Evolutionary conservation across 192 early-diverging fungal species (phyloP).

Genomic region (Backusella sp.): DNA sequence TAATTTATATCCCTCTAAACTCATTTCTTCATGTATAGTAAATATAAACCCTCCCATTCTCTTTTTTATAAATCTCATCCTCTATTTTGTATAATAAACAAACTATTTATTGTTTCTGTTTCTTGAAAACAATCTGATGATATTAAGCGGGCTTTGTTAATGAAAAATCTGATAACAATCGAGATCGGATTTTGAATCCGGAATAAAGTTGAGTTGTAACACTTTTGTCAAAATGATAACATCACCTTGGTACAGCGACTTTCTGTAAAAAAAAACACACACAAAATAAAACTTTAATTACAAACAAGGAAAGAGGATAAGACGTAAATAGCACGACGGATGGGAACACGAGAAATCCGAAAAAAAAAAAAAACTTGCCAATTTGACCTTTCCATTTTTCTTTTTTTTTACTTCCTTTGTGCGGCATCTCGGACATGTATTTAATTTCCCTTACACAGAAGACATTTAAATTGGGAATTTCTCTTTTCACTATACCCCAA

Average conservation of each 20-base stretch:
- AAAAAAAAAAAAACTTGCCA: neutral
- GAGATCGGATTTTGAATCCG: neutral
- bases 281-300: neutral
- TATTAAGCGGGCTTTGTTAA: neutral
- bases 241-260: neutral
- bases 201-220: neutral
- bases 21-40: slow-evolving; percentile 5
- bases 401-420: neutral
- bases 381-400: neutral
- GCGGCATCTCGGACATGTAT: neutral
- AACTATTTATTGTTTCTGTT: neutral
- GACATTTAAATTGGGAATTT: neutral
- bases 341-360: slow-evolving; percentile 5
- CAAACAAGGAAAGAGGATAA: neutral
- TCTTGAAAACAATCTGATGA: neutral
- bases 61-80: neutral
- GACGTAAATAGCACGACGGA: neutral
- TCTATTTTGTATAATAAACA: neutral
- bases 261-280: neutral
- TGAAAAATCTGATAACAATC: neutral
- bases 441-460: neutral
- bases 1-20: neutral
- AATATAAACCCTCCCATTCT: neutral
- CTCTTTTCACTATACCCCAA: neutral
- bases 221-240: neutral